Conservation (phyloP, 371 early-diverging fungal genomes). For the Rhizopus arrhizus region DNA sequence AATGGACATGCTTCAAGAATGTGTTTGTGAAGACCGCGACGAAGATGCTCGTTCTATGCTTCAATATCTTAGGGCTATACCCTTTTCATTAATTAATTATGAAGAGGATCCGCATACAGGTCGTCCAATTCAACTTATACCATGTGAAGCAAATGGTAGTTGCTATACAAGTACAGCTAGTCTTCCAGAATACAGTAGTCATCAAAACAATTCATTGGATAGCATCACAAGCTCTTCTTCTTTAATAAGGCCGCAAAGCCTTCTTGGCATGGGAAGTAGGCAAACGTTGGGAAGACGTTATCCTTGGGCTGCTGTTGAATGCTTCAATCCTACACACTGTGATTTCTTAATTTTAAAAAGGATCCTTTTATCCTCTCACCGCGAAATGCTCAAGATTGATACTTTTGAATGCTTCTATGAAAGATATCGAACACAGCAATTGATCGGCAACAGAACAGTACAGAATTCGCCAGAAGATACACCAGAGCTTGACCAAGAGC, state of each 20-base stretch:
- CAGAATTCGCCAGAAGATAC: too few relatives aligned
- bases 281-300: slow-evolving; percentile 81
- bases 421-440: slow-evolving; percentile 83
- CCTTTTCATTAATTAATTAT: slow-evolving; percentile 76
- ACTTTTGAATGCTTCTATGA: slow-evolving; percentile 88
- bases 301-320: slow-evolving; percentile 96
- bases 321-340: slow-evolving; percentile 77
- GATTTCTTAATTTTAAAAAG: slow-evolving; percentile 71
- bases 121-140: slow-evolving; percentile 51
- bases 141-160: neutral
- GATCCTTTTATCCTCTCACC: slow-evolving; percentile 63
- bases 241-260: too few relatives aligned
- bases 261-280: neutral
- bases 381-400: slow-evolving; percentile 81
- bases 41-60: slow-evolving; percentile 39
- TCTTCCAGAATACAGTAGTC: neutral
- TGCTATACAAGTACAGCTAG: neutral
- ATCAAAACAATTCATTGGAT: neutral
- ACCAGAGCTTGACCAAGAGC: too few relatives aligned
- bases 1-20: slow-evolving; percentile 31
- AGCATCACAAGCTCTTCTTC: too few relatives aligned
- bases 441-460: slow-evolving; percentile 30
- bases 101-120: slow-evolving; percentile 57
- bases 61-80: slow-evolving; percentile 49
- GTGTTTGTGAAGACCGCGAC: slow-evolving; percentile 33